Conservation (phyloP, 371 early-diverging fungal species). For the Circinella umbellata region DNA sequence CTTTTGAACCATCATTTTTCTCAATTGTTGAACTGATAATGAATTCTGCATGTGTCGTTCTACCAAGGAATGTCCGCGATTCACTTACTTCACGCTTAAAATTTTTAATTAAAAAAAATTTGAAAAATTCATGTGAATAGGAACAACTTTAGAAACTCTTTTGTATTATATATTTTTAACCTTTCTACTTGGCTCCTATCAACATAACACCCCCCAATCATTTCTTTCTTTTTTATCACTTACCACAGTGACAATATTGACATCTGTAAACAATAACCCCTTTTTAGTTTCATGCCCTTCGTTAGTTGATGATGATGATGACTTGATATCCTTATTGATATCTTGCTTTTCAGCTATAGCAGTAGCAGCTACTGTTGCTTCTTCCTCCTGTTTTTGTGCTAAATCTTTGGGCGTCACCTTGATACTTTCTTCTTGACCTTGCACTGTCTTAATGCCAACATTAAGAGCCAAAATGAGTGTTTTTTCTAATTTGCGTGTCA, state of each 20-base stretch:
- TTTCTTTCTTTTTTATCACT: no score
- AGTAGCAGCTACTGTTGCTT: background rate
- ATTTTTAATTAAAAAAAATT: background rate
- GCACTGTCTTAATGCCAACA: constrained; percentile 44
- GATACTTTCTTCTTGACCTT: constrained; percentile 47
- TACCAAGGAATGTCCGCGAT: constrained; percentile 25
- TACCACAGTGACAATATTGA: constrained; percentile 32
- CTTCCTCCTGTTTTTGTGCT: background rate
- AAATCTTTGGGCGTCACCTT: constrained; percentile 23
- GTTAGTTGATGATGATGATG: background rate
- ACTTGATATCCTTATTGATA: background rate
- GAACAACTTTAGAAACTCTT: background rate
- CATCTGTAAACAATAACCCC: constrained; percentile 9
- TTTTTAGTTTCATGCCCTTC: constrained; percentile 14
- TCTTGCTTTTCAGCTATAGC: background rate
- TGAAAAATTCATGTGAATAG: background rate
- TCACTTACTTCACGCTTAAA: constrained; percentile 23
- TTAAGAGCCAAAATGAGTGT: constrained; percentile 37
- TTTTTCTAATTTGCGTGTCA: constrained; percentile 44
- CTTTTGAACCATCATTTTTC: constrained; percentile 5
- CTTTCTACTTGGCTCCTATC: no score
- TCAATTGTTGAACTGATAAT: constrained; percentile 32
- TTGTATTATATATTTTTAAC: no score
- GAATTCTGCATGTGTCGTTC: constrained; percentile 38
- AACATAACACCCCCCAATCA: background rate